Evolutionary conservation across 2,329 filamentous ascomycete species (phyloP), one percentile per base, ranked within the genome.

Genomic region (Phialophora verrucosa): DNA sequence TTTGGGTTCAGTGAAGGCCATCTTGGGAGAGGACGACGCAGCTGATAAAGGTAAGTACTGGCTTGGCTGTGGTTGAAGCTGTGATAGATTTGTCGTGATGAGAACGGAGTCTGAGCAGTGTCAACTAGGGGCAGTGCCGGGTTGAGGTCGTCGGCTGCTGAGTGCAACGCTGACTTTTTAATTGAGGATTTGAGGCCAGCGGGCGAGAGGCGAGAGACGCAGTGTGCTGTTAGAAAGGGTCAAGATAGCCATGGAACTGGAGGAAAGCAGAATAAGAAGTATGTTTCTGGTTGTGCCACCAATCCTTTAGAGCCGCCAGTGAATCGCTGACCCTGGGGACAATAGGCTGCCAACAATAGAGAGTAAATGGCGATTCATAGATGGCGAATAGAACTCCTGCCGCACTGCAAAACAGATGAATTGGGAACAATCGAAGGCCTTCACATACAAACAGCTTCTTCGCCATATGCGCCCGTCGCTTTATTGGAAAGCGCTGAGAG

Each of bases 341-440:
- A n/a, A 44, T 44, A 7, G 2, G 38, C 17, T 44, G 38, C 38
- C 38, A 23, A 50, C 20, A 50, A 51, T 51, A 51, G 53, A 7
- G 53, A 44, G 58, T 55, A 61, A 49, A 62, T 60, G 44, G 38
- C 29, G 56, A 35, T 35, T 62, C 38, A 44, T 2, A 44, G 5
- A 44, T 44, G 38, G 17, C n/a, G 32, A 51, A 51, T 51, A 51
- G 49, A 23, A 27, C 10, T 51, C 38, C 5, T 42, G 38, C 38
- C 17, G 14, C 31, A 44, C 38, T 8, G 17, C 17, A 4, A n/a
- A 44, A 20, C 7, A 8, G 38, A 44, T n/a, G 17, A 44, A 44
- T n/a, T n/a, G 38, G 14, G 17, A n/a, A 8, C 38, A n/a, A 44
- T 8, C 5, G 17, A 44, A n/a, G 38, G 7, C 17, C 17, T 2